A percentile compares a stretch with the other conserved stretches of the same genome.
Conservation (phyloP, 2,329 filamentous ascomycete genomes). For the Exophiala sp. region DNA sequence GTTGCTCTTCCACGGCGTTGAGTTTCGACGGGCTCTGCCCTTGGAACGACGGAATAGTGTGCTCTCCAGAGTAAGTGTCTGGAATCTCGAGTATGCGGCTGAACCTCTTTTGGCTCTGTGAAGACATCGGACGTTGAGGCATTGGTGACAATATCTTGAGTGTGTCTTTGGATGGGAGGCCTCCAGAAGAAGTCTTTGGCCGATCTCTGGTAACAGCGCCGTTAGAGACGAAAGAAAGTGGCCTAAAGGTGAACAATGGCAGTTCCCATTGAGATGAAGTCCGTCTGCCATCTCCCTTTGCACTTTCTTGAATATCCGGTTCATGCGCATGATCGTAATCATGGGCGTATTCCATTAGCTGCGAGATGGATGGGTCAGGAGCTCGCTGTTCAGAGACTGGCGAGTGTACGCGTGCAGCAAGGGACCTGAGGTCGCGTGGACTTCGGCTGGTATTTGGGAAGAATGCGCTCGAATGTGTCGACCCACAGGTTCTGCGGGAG, state of each 20-base stretch:
- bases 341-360: slow-evolving; percentile 10
- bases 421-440: slow-evolving; percentile 26
- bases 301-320: not conserved
- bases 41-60: slow-evolving; percentile 3
- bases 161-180: slow-evolving; percentile 12
- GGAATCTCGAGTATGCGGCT: slow-evolving; percentile 32
- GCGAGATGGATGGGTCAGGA: slow-evolving; percentile 10
- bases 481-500: slow-evolving; percentile 18
- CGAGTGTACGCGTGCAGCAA: slow-evolving; percentile 27
- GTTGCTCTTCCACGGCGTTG: slow-evolving; percentile 16
- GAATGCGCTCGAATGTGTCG: slow-evolving; percentile 24
- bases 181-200: slow-evolving; percentile 27
- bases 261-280: slow-evolving; percentile 18
- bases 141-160: slow-evolving; percentile 31
- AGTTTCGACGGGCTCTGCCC: slow-evolving; percentile 17
- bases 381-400: slow-evolving; percentile 16
- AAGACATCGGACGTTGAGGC: slow-evolving; percentile 31
- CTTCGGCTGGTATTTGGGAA: slow-evolving; percentile 26
- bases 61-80: slow-evolving; percentile 11
- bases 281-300: not conserved
- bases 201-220: slow-evolving; percentile 9
- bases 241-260: slow-evolving; percentile 23
- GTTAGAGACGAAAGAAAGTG: slow-evolving; percentile 19
- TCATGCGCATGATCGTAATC: slow-evolving; percentile 8
- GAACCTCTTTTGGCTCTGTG: slow-evolving; percentile 30